Conservation (phyloP, 2,329 filamentous ascomycete species). For the Diaporthe longicolla region DNA sequence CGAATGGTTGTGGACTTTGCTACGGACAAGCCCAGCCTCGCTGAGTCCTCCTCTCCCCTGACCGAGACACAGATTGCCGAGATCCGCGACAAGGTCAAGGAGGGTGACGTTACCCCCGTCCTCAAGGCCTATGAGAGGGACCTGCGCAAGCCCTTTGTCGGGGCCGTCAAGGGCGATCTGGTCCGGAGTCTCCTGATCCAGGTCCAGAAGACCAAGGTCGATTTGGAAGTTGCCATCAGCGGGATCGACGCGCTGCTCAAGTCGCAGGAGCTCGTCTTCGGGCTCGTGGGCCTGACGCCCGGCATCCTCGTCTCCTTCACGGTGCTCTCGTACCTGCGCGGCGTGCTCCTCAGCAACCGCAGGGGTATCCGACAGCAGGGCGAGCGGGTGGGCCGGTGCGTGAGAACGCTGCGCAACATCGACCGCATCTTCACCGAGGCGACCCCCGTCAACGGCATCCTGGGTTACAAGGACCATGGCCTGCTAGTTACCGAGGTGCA, state of each 20-base stretch:
- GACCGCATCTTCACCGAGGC: constrained; percentile 83
- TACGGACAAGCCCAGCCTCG: constrained; percentile 80
- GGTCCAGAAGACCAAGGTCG: constrained; percentile 98
- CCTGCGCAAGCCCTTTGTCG: constrained; percentile 83
- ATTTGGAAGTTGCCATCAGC: constrained; percentile 94
- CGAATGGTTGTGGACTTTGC: constrained; percentile 99
- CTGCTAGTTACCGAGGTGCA: constrained; percentile 92
- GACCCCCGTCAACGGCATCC: constrained; percentile 76
- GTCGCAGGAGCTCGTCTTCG: constrained; percentile 97
- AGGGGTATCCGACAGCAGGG: constrained; percentile 74
- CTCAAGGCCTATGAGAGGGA: constrained; percentile 93
- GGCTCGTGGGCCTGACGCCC: constrained; percentile 94
- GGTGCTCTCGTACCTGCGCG: constrained; percentile 78
- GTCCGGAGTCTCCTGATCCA: constrained; percentile 94
- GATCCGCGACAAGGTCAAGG: constrained; percentile 84
- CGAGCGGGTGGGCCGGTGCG: constrained; percentile 76
- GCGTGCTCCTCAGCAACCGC: constrained; percentile 79
- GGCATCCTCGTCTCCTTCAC: constrained; percentile 89
- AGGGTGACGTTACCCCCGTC: constrained; percentile 94
- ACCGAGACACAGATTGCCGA: constrained; percentile 79
- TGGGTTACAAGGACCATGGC: constrained; percentile 94
- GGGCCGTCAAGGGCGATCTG: constrained; percentile 87
- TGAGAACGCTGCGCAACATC: constrained; percentile 87
- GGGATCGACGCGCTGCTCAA: constrained; percentile 95
- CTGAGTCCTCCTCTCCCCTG: constrained; percentile 62